Evolutionary conservation across 83 land plant species (phyloP).

Genomic region (Picea abies): DNA sequence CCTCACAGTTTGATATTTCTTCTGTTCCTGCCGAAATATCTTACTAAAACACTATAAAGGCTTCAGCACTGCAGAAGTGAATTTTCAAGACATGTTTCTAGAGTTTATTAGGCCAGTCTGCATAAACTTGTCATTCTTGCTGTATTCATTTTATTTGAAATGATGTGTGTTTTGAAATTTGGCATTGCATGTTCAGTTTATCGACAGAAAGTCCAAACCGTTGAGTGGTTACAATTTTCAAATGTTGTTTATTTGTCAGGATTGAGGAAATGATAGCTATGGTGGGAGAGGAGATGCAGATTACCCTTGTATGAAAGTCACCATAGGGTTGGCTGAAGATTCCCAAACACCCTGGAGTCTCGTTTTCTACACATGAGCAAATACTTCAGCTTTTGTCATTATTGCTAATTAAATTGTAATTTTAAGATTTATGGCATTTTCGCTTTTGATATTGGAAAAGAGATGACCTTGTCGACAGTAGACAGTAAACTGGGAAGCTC

Average conservation of each 20-base stretch:
- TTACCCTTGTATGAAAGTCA: slow-evolving; percentile 14
- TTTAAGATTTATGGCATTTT: background rate
- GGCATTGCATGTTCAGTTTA: background rate
- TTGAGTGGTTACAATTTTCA: background rate
- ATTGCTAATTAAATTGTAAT: background rate
- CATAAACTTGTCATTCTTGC: background rate
- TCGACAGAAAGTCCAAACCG: background rate
- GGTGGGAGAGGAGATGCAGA: slow-evolving; percentile 29
- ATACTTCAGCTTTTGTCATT: background rate
- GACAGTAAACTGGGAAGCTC: background rate
- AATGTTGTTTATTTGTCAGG: slow-evolving; percentile 12
- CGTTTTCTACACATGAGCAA: background rate
- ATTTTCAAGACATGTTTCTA: background rate
- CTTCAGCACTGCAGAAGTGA: background rate
- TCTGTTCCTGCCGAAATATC: background rate
- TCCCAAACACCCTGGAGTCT: background rate
- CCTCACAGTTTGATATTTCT: background rate
- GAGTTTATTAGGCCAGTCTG: background rate
- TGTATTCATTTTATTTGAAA: background rate
- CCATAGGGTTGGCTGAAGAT: background rate
- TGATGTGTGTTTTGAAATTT: background rate
- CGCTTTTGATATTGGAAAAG: background rate
- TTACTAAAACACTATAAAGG: too few relatives aligned
- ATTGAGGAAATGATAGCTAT: slow-evolving; percentile 18
- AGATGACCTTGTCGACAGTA: background rate